phyloP scores from a whole-genome alignment of 306 rosid genomes.

The Cajanus cajan region DNA sequence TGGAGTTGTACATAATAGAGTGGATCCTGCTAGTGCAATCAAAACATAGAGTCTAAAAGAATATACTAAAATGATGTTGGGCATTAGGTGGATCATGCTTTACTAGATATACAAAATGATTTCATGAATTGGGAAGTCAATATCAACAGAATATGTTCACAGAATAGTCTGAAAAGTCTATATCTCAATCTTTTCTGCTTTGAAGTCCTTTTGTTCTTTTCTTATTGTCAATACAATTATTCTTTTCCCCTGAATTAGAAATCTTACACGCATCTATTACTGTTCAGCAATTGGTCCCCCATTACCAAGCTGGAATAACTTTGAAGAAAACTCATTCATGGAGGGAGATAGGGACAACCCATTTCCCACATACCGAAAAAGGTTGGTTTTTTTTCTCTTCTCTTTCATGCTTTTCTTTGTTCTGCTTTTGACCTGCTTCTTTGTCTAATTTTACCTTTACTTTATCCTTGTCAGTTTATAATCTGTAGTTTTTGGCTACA shows the following conservation, averaged over 20 bases:
- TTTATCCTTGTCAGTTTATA: slow-evolving; percentile 58
- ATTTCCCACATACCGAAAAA: slow-evolving; percentile 89
- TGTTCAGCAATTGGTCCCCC: slow-evolving; percentile 72
- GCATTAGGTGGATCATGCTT: slow-evolving; percentile 33
- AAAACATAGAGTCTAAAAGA: slow-evolving; percentile 34
- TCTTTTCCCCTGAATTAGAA: slow-evolving; percentile 31
- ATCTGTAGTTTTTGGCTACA: slow-evolving; percentile 52
- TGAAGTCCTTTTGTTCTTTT: slow-evolving; percentile 39
- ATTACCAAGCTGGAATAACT: slow-evolving; percentile 61
- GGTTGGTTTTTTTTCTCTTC: slow-evolving; percentile 56
- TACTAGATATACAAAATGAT: slow-evolving; percentile 23
- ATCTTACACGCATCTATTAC: slow-evolving; percentile 44
- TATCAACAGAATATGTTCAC: slow-evolving; percentile 36
- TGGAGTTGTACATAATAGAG: slow-evolving; percentile 26
- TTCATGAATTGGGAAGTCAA: slow-evolving; percentile 33
- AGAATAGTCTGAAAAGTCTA: slow-evolving; percentile 39
- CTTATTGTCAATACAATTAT: slow-evolving; percentile 25
- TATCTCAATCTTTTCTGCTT: slow-evolving; percentile 34
- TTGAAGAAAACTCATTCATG: slow-evolving; percentile 51
- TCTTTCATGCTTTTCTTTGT: slow-evolving; percentile 51
- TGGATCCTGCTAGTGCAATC: slow-evolving; percentile 35
- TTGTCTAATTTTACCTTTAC: slow-evolving; percentile 58
- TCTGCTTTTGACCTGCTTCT: slow-evolving; percentile 57
- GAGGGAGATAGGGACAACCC: slow-evolving; percentile 74
- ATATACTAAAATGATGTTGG: slow-evolving; percentile 33